Evolutionary conservation across 305 asterid genomes (phyloP).

Genomic region (Rubia balearica): DNA sequence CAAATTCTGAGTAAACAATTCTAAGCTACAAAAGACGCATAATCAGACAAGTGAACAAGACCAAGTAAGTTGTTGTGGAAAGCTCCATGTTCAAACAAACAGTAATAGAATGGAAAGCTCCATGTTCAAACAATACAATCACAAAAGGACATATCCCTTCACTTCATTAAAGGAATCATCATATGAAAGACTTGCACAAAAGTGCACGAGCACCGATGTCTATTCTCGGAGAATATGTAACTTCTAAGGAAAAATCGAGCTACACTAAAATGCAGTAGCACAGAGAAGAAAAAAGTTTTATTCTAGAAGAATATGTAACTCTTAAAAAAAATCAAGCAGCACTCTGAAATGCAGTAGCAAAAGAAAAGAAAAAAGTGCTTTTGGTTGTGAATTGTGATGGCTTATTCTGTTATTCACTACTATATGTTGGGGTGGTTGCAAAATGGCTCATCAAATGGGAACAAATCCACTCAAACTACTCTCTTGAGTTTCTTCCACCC

Average conservation of each 20-base stretch:
- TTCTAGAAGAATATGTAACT: no score
- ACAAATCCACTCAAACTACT: background rate
- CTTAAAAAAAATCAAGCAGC: background rate
- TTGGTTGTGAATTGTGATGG: background rate
- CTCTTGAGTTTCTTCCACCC: background rate
- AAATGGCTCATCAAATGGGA: slow-evolving; percentile 1
- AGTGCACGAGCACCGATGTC: background rate
- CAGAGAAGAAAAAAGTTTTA: no score
- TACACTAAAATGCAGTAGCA: no score
- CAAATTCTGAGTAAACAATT: background rate
- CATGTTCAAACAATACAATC: background rate
- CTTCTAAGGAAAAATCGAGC: no score
- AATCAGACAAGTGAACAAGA: background rate
- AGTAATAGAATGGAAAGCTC: background rate
- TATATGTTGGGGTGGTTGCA: slow-evolving; percentile 3
- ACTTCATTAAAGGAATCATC: background rate
- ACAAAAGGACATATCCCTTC: background rate
- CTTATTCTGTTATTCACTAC: slow-evolving; percentile 1
- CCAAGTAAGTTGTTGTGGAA: background rate
- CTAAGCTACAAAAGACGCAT: background rate
- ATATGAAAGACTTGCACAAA: background rate
- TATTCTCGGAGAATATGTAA: background rate
- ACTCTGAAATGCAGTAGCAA: background rate
- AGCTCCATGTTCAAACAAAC: background rate
- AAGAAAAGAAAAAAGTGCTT: background rate